A percentile compares a stretch with the other conserved stretches of the same genome.
Conservation (phyloP, 1,139 yeast species). For the Taphrina pruni region DNA sequence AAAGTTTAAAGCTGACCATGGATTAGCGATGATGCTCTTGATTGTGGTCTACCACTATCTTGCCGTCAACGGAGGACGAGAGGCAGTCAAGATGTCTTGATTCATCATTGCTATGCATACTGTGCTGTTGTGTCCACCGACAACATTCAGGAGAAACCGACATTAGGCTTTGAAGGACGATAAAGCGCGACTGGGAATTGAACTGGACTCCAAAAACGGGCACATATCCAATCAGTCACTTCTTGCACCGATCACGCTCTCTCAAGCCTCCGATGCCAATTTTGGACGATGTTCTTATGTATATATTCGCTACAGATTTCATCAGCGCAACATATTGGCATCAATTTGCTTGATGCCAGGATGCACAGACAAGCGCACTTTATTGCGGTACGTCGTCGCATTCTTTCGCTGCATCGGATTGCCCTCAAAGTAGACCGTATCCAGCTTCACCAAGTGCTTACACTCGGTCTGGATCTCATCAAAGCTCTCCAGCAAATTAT, state of each 20-base stretch:
- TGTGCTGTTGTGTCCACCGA: no score
- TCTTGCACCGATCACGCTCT: neutral
- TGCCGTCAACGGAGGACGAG: constrained; percentile 16
- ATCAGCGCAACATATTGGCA: constrained; percentile 37
- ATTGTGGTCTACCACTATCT: constrained; percentile 39
- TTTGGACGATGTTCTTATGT: neutral
- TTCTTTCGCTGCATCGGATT: constrained; percentile 80
- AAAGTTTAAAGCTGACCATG: neutral
- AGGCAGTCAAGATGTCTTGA: neutral
- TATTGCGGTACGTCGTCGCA: constrained; percentile 83
- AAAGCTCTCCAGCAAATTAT: constrained; percentile 71
- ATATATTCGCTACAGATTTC: neutral
- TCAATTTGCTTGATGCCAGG: constrained; percentile 74
- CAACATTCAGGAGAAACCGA: no score
- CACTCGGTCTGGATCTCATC: constrained; percentile 72
- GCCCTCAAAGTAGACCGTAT: constrained; percentile 94
- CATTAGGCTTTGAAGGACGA: no score
- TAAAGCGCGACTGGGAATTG: no score
- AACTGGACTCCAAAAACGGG: no score
- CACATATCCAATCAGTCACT: no score
- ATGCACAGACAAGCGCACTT: constrained; percentile 67
- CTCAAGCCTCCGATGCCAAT: neutral
- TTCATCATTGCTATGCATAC: neutral
- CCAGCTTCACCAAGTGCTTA: constrained; percentile 67
- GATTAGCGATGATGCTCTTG: constrained; percentile 34